A percentile compares a stretch with the other conserved stretches of the same genome.
Evolutionary conservation across 306 rosid genomes (phyloP).

Genomic region (barrel medic (Medicago truncatula)): MtrunA17r5.0-ANR NC_053042.1:54093501-54094000

Average conservation of each 20-base stretch:
- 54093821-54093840: slow-evolving; percentile 71
- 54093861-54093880: slow-evolving; percentile 73
- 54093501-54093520: slow-evolving; percentile 74
- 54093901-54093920: slow-evolving; percentile 50
- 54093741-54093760: slow-evolving; percentile 67
- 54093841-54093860: slow-evolving; percentile 54
- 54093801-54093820: slow-evolving; percentile 39
- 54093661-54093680: slow-evolving; percentile 46
- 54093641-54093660: slow-evolving; percentile 65
- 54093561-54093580: slow-evolving; percentile 70
- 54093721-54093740: slow-evolving; percentile 50
- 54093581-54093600: slow-evolving; percentile 55
- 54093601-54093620: slow-evolving; percentile 70
- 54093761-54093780: slow-evolving; percentile 56
- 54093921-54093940: slow-evolving; percentile 55
- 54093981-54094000: slow-evolving; percentile 39
- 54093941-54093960: slow-evolving; percentile 55
- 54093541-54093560: slow-evolving; percentile 49
- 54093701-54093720: slow-evolving; percentile 46
- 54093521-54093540: slow-evolving; percentile 44
- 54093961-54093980: slow-evolving; percentile 70
- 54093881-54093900: slow-evolving; percentile 46
- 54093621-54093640: slow-evolving; percentile 40
- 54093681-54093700: slow-evolving; percentile 73
- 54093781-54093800: slow-evolving; percentile 70